These are phyloP conservation scores for Candida taoyuanica DNA, from an alignment of 805 yeast species.

Conservation along the genomic window DNA sequence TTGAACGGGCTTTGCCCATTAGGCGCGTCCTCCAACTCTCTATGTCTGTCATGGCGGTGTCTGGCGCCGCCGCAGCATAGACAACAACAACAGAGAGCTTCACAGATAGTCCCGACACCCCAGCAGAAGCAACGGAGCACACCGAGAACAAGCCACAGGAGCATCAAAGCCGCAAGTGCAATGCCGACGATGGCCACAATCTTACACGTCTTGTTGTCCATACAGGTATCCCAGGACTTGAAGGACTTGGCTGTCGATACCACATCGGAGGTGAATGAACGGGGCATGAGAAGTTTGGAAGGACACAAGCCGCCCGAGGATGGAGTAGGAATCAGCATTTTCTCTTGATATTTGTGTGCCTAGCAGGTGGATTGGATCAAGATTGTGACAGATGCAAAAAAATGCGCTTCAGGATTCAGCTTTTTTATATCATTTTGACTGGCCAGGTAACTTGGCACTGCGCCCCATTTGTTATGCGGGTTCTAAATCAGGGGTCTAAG, in stretches of 20 bases:
- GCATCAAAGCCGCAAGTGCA: slow-evolving; percentile 48
- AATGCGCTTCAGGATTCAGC: neutral
- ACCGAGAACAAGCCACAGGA: slow-evolving; percentile 52
- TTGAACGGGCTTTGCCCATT: slow-evolving; percentile 13
- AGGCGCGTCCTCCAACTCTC: slow-evolving; percentile 10
- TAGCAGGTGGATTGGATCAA: neutral
- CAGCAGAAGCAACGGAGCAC: slow-evolving; percentile 53
- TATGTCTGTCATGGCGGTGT: neutral
- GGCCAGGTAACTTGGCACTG: neutral
- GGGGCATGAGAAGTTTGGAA: slow-evolving; percentile 12
- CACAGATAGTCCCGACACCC: slow-evolving; percentile 47
- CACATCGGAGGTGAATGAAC: slow-evolving; percentile 20
- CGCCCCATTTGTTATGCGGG: neutral
- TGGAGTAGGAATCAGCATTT: slow-evolving; percentile 10
- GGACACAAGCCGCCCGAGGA: slow-evolving; percentile 12
- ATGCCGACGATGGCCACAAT: slow-evolving; percentile 73
- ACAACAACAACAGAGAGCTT: slow-evolving; percentile 52
- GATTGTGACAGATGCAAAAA: neutral
- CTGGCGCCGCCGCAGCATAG: slow-evolving; percentile 23
- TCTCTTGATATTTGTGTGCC: neutral
- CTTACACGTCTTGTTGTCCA: slow-evolving; percentile 73
- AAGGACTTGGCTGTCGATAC: slow-evolving; percentile 41
- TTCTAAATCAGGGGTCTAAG: too few species aligned
- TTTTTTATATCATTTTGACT: neutral
- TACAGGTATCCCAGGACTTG: slow-evolving; percentile 71